A percentile compares a stretch with the other conserved stretches of the same genome.
These are phyloP conservation scores for Daldinia decipiens DNA, from an alignment of 495 filamentous ascomycete genomes.

Conservation along the genomic window DNA sequence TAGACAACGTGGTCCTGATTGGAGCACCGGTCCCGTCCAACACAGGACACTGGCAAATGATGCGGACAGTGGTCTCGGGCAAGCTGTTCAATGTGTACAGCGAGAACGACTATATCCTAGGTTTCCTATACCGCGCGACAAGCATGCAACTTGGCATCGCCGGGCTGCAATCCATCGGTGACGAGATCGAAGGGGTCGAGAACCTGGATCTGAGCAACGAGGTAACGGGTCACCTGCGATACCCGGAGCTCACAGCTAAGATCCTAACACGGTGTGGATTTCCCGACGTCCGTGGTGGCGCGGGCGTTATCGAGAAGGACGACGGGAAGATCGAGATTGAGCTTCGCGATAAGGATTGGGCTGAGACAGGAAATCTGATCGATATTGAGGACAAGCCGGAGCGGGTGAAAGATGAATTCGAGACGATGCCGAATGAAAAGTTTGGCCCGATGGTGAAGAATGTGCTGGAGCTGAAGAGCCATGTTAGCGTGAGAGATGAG, in stretches of 20 bases:
- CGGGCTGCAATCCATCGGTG: slow-evolving; percentile 72
- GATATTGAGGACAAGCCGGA: slow-evolving; percentile 63
- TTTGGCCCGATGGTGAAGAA: slow-evolving; percentile 47
- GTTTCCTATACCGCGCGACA: slow-evolving; percentile 79
- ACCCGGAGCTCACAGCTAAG: slow-evolving; percentile 73
- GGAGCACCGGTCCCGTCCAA: slow-evolving; percentile 81
- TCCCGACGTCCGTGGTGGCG: slow-evolving; percentile 66
- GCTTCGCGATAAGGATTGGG: slow-evolving; percentile 47
- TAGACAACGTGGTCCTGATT: slow-evolving; percentile 83
- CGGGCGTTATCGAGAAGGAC: slow-evolving; percentile 66
- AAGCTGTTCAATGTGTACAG: slow-evolving; percentile 82
- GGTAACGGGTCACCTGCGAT: slow-evolving; percentile 77
- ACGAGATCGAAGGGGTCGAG: slow-evolving; percentile 71
- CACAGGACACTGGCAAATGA: slow-evolving; percentile 69
- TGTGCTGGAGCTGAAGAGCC: slow-evolving; percentile 60
- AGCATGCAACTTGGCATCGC: slow-evolving; percentile 81
- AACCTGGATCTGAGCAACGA: slow-evolving; percentile 79
- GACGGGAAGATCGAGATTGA: slow-evolving; percentile 62
- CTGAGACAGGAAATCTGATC: slow-evolving; percentile 51
- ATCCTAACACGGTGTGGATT: slow-evolving; percentile 76
- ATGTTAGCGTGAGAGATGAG: slow-evolving; percentile 54
- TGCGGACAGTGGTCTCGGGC: slow-evolving; percentile 77
- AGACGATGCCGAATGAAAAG: slow-evolving; percentile 25
- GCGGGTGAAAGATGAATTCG: background rate
- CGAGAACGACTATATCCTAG: slow-evolving; percentile 79